phyloP scores from a whole-genome alignment of 2,329 filamentous ascomycete species.

The Harringtonia lauricola region DNA sequence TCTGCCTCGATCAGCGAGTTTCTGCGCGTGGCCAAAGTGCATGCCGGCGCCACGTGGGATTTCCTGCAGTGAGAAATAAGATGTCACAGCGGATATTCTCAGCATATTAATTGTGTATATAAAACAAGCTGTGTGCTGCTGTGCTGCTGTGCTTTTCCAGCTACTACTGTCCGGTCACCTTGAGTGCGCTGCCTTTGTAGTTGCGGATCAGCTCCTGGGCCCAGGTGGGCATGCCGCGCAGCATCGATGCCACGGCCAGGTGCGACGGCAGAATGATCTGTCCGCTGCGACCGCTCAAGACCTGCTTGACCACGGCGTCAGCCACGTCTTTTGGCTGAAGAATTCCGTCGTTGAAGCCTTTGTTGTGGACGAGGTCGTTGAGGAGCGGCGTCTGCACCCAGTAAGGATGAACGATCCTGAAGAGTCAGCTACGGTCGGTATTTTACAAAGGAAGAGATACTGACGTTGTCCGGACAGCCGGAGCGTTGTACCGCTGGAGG shows the following conservation, averaged over 20 bases:
- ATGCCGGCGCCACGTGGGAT: constrained; percentile 4
- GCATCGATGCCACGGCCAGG: constrained; percentile 25
- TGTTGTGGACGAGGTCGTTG: constrained; percentile 45
- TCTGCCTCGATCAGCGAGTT: constrained; percentile 7
- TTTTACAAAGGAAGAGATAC: not conserved
- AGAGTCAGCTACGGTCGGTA: not conserved
- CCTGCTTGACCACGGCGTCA: constrained; percentile 48
- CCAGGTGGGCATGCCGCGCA: constrained; percentile 37
- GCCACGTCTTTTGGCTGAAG: constrained; percentile 53
- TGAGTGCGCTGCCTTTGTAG: not conserved
- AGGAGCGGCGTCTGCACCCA: constrained; percentile 7
- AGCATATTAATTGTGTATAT: no score
- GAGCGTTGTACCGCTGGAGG: constrained; percentile 47
- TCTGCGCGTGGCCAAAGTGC: constrained; percentile 6
- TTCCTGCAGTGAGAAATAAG: not conserved
- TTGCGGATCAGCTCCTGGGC: constrained; percentile 4
- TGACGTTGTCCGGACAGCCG: constrained; percentile 43
- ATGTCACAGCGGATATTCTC: no score
- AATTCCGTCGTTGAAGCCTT: constrained; percentile 46
- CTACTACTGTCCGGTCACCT: no score
- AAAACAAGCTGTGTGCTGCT: no score
- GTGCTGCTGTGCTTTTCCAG: not conserved
- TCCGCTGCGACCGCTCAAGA: constrained; percentile 44
- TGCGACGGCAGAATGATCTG: constrained; percentile 43
- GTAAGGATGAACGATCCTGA: constrained; percentile 8